These are phyloP conservation scores for Tieghemiomyces parasiticus DNA, from an alignment of 192 early-diverging fungal species.

Conservation along the genomic window DNA sequence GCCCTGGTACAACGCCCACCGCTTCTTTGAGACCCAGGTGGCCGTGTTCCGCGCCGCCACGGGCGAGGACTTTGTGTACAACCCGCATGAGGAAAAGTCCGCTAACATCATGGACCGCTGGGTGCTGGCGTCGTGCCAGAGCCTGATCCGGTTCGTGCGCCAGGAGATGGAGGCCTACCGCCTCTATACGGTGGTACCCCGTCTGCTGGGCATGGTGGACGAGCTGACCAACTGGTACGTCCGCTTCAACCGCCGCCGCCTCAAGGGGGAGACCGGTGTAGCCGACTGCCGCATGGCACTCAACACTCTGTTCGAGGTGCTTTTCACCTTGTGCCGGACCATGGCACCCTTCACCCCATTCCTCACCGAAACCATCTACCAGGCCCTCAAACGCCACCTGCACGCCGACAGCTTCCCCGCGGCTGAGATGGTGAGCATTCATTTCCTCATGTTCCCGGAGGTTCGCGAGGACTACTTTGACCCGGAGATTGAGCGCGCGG, in stretches of 20 bases:
- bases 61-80: constrained; percentile 62
- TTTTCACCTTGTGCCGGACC: constrained; percentile 73
- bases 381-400: constrained; percentile 68
- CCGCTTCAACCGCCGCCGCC: constrained; percentile 90
- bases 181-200: constrained; percentile 94
- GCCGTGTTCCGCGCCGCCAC: constrained; percentile 72
- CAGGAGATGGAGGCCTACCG: constrained; percentile 92
- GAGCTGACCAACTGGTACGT: constrained; percentile 98
- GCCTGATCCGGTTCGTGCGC: constrained; percentile 81
- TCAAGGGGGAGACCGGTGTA: constrained; percentile 88
- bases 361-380: constrained; percentile 95
- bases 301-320: constrained; percentile 91
- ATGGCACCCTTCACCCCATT: constrained; percentile 98
- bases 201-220: constrained; percentile 79
- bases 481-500: constrained; percentile 82
- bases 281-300: constrained; percentile 77
- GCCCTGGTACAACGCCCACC: constrained; percentile 98
- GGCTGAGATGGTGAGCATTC: constrained; percentile 72
- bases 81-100: constrained; percentile 48
- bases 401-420: constrained; percentile 32
- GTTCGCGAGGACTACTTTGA: constrained; percentile 93
- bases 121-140: constrained; percentile 91
- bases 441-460: constrained; percentile 92
- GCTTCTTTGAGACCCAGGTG: constrained; percentile 90
- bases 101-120: constrained; percentile 96